Evolutionary conservation across 75 land plant species (phyloP).

Genomic region (Sequoia sempervirens): DNA sequence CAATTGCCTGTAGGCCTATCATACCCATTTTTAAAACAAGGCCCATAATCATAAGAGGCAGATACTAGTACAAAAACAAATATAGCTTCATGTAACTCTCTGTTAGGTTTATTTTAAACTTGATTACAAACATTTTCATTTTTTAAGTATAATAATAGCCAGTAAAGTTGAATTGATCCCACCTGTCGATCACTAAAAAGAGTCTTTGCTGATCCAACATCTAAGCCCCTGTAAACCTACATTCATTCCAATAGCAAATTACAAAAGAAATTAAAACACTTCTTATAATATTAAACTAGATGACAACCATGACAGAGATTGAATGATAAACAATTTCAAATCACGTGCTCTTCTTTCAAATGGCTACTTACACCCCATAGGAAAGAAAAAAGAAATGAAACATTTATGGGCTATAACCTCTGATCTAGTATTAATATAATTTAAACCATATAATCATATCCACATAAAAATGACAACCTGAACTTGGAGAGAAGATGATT

Average conservation of each 20-base stretch:
- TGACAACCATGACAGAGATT: not conserved
- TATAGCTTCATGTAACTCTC: not conserved
- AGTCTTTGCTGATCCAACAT: conserved; percentile 93
- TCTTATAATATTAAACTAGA: not conserved
- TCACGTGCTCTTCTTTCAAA: not conserved
- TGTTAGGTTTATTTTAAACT: not conserved
- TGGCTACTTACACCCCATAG: not conserved
- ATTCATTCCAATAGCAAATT: not conserved
- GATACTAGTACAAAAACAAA: not conserved
- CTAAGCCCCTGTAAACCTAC: conserved; percentile 85
- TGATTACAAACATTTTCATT: not conserved
- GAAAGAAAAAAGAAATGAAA: not conserved
- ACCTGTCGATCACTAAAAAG: conserved; percentile 9
- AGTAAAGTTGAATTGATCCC: not conserved
- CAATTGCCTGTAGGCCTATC: not conserved
- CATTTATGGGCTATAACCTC: not conserved
- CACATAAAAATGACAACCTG: not conserved
- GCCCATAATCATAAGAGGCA: not conserved
- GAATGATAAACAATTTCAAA: not conserved
- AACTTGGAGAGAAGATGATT: not conserved
- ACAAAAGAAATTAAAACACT: not conserved
- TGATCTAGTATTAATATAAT: not conserved
- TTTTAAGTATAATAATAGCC: not conserved
- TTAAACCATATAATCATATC: not conserved
- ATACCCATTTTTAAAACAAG: not conserved